Evolutionary conservation across 2,329 filamentous ascomycete species (phyloP), one percentile per base, ranked within the genome.

Genomic region (Aspergillus sp.): DNA sequence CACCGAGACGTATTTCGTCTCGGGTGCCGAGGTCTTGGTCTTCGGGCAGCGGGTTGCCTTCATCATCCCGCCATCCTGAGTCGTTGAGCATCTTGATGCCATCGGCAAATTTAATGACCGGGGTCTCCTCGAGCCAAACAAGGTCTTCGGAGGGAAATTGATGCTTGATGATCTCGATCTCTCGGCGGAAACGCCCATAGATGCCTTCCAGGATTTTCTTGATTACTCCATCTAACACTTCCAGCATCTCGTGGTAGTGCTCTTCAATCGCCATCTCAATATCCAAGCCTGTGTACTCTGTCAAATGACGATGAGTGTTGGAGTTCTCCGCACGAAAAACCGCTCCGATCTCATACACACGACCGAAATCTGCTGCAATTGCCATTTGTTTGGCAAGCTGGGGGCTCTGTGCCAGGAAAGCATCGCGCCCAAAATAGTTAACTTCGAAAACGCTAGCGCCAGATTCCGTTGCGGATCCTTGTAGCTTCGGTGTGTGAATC

Each of bases 301-400:
- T 96, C 80, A 97, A 81, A 72, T 97, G 93, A 38, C 93, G 87
- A 69, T 96, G 93, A 0, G 93, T 97, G 74, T 97, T 97, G 70
- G 90, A 96, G 78, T 97, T 96, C 72, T 97, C 93, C 0, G 93
- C 93, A 64, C 93, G 87, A 81, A 97, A 97, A 6, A 97, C 92
- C 2, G 90, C 87, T 15, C 91, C 91, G 62, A 95, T 88, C 71
- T 97, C 93, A 68, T 93, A 97, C 6, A 97, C 93, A 50, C 88
- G 86, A 56, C 89, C 88, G 70, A 96, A 95, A 71, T 97, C 93
- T 26, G 92, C 88, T 5, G 91, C 90, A 41, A 97, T 91, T 51
- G 87, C 85, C 89, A 96, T 93, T 74, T 97, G 93, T 78, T 97
- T 97, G 53, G 91, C 90, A 62, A 97, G 76, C 74, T 97, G 93